Conservation (phyloP, 2,329 filamentous ascomycete species). For the Colletotrichum graminicola region DNA sequence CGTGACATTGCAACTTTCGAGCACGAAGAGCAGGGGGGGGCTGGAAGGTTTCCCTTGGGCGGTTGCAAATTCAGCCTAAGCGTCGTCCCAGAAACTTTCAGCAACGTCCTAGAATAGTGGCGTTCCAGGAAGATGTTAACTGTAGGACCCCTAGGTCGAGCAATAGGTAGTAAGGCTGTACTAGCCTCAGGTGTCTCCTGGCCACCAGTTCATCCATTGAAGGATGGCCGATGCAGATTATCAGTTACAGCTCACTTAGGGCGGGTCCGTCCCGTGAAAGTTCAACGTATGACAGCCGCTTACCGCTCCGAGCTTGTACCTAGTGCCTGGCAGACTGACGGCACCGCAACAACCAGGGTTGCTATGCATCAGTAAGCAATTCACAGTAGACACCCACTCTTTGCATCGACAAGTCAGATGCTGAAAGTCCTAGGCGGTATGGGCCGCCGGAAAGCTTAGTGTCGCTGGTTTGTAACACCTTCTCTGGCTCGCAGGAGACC, state of each 20-base stretch:
- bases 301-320: background rate
- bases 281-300: background rate
- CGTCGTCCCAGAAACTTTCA: background rate
- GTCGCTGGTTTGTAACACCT: background rate
- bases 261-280: background rate
- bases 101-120: background rate
- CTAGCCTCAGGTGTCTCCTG: conserved; percentile 19
- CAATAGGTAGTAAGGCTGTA: background rate
- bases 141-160: background rate
- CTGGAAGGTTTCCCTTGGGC: background rate
- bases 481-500: background rate
- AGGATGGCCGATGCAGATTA: background rate
- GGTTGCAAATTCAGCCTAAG: background rate
- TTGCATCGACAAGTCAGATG: background rate
- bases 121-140: background rate
- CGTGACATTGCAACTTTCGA: conserved; percentile 6
- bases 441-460: no score
- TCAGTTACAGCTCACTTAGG: no score
- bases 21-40: background rate
- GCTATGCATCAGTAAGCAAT: no score
- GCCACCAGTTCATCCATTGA: conserved; percentile 35
- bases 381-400: background rate
- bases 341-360: background rate
- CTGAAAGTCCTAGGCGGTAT: background rate
- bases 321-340: background rate